Percentiles rank a stretch among this genome's conserved stretches.
Conservation (phyloP, 2,329 filamentous ascomycete species). For the Verticillium nonalfalfae region DNA sequence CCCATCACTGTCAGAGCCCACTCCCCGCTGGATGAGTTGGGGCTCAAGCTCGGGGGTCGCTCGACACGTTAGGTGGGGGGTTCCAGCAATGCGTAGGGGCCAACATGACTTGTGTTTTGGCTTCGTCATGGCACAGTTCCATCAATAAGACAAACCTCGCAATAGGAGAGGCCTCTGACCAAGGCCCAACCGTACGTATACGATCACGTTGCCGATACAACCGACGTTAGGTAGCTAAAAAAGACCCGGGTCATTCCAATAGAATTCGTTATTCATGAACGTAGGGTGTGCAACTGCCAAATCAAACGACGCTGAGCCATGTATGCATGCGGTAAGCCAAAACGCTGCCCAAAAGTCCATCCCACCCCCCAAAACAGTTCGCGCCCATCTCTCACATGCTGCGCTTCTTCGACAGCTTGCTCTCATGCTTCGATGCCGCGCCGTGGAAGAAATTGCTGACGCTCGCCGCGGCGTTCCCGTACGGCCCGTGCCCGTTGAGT, state of each 20-base stretch:
- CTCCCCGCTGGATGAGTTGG: neutral
- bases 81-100: too few relatives aligned
- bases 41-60: neutral
- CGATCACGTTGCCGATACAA: too few relatives aligned
- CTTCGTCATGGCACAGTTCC: too few relatives aligned
- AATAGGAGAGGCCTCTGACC: too few relatives aligned
- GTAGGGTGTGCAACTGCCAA: neutral
- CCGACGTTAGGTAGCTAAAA: too few relatives aligned
- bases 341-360: neutral
- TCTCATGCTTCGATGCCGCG: constrained; percentile 23
- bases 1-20: neutral
- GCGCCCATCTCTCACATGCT: constrained; percentile 21
- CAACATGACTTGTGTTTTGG: too few relatives aligned
- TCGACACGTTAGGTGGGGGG: too few relatives aligned
- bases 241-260: neutral
- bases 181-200: too few relatives aligned
- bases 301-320: neutral
- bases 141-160: too few relatives aligned
- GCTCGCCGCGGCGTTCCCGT: constrained; percentile 32
- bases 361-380: neutral
- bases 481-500: constrained; percentile 17
- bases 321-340: neutral
- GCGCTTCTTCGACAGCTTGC: constrained; percentile 40
- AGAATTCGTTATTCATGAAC: neutral
- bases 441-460: constrained; percentile 36